Percentiles rank a stretch among this genome's conserved stretches.
These are phyloP conservation scores for Aspergillus viridinutans DNA, from an alignment of 2,329 filamentous ascomycete species.

Conservation along the genomic window DNA sequence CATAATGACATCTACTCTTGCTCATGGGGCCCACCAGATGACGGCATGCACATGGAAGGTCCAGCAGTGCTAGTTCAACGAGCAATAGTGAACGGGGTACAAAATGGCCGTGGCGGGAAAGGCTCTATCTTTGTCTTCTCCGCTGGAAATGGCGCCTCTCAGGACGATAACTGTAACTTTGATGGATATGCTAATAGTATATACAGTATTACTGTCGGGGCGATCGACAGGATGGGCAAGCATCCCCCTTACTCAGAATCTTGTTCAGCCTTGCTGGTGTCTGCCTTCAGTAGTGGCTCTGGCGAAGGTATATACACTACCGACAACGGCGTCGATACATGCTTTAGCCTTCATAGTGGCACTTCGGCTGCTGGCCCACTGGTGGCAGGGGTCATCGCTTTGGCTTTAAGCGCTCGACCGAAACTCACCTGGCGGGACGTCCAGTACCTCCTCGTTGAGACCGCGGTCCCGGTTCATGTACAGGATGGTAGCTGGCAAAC, in stretches of 20 bases:
- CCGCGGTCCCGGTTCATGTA: conserved; percentile 73
- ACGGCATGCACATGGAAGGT: conserved; percentile 89
- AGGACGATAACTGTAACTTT: conserved; percentile 96
- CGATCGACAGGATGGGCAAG: conserved; percentile 78
- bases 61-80: conserved; percentile 82
- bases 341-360: conserved; percentile 79
- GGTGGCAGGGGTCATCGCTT: conserved; percentile 84
- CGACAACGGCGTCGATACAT: conserved; percentile 78
- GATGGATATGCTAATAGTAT: conserved; percentile 99
- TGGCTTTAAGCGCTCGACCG: conserved; percentile 78
- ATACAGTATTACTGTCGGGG: conserved; percentile 95
- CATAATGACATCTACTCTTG: conserved; percentile 97
- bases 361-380: conserved; percentile 94
- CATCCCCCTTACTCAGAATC: conserved; percentile 96
- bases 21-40: conserved; percentile 95
- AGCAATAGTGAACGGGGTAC: conserved; percentile 88
- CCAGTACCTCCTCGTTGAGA: conserved; percentile 84
- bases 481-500: conserved; percentile 74
- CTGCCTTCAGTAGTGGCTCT: conserved; percentile 91
- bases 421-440: conserved; percentile 91
- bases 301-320: conserved; percentile 93
- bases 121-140: conserved; percentile 97
- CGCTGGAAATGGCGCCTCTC: conserved; percentile 83
- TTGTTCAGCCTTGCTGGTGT: conserved; percentile 90
- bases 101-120: conserved; percentile 75